Percentiles rank a stretch among this genome's conserved stretches.
phyloP scores from a whole-genome alignment of 148 eudicot genomes.

The Rhododendron henanense region DNA sequence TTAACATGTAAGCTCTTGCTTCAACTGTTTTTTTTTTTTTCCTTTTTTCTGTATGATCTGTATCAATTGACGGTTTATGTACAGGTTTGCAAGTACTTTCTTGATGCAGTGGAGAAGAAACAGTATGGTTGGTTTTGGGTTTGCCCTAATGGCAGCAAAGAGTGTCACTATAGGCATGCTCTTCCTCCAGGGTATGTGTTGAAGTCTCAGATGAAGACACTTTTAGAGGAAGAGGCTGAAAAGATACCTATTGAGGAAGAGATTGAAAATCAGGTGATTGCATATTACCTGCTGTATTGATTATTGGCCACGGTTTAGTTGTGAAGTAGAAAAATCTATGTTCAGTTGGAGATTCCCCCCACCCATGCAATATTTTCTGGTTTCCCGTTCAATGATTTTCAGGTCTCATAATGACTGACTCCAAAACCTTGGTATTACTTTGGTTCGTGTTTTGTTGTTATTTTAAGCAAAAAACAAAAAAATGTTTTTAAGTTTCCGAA shows the following conservation, averaged over 20 bases:
- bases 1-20: not conserved
- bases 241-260: conserved; percentile 76
- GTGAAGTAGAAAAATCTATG: not conserved
- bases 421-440: not conserved
- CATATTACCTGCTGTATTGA: conserved; percentile 39
- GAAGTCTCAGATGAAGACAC: conserved; percentile 96
- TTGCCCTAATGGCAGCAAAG: conserved; percentile 86
- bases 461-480: not conserved
- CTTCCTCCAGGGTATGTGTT: conserved; percentile 83
- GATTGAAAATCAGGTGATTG: conserved; percentile 77
- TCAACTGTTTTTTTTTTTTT: not conserved
- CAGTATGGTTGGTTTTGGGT: conserved; percentile 87
- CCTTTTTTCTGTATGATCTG: not conserved
- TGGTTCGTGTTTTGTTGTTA: not conserved
- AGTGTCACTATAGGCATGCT: conserved; percentile 77
- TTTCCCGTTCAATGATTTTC: not conserved
- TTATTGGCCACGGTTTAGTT: not conserved
- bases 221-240: conserved; percentile 82
- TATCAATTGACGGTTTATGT: not conserved
- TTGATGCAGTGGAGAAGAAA: conserved; percentile 63
- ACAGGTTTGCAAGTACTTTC: conserved; percentile 84
- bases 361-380: not conserved
- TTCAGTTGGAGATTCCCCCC: not conserved
- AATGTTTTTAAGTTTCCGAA: not conserved
- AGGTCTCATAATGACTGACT: not conserved